phyloP scores from a whole-genome alignment of 352 stramenopile genomes.

The Pythium brassicae region DNA sequence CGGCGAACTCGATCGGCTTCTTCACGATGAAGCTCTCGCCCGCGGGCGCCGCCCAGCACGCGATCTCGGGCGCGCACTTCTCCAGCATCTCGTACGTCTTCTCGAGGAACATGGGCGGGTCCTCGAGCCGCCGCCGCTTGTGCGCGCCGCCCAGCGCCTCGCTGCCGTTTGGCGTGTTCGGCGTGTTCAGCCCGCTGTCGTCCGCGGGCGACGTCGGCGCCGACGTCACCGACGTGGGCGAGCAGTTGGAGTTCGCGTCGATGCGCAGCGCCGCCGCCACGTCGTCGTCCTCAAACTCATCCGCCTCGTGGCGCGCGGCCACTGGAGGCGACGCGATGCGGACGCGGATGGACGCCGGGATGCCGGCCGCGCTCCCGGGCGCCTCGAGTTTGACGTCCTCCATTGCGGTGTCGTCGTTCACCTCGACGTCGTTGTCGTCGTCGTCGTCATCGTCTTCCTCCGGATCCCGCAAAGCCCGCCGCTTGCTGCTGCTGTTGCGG shows the following conservation, averaged over 20 bases:
- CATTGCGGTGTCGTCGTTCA: background rate
- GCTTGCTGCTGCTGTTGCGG: conserved; percentile 1
- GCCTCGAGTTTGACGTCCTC: background rate
- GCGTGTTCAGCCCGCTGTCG: conserved; percentile 27
- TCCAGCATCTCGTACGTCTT: conserved; percentile 91
- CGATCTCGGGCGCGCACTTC: conserved; percentile 62
- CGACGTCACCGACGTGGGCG: conserved; percentile 26
- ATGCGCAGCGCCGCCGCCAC: conserved; percentile 26
- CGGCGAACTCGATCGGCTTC: conserved; percentile 77
- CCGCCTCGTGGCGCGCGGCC: background rate
- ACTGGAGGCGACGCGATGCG: conserved; percentile 7
- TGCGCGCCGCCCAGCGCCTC: conserved; percentile 12
- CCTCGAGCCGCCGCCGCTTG: conserved; percentile 39
- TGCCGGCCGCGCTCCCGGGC: background rate
- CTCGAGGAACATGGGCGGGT: conserved; percentile 77
- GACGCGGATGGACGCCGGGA: conserved; percentile 5
- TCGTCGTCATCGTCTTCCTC: no score
- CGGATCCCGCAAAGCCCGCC: background rate
- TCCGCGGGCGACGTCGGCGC: conserved; percentile 29
- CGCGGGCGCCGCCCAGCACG: conserved; percentile 57
- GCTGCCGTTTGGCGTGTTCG: conserved; percentile 18
- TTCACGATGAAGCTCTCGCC: conserved; percentile 90
- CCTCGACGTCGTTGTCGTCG: background rate
- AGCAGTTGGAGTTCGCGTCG: conserved; percentile 22
- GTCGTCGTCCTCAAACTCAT: conserved; percentile 5